These are phyloP conservation scores for Yamagishiella unicocca DNA, from an alignment of 139 green algal species.

Conservation along the genomic window DNA sequence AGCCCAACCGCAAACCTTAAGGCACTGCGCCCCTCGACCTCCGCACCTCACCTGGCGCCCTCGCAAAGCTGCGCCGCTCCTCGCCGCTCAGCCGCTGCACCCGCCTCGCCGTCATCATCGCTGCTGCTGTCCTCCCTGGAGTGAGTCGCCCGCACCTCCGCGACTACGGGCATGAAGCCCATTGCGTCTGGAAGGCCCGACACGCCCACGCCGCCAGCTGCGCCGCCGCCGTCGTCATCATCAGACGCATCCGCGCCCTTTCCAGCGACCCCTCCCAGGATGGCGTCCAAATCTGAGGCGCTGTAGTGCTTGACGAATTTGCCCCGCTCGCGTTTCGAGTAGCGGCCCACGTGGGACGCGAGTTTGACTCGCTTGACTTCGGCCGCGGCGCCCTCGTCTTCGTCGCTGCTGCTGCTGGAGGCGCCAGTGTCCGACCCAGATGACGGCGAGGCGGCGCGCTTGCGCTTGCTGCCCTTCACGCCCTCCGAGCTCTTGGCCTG, in stretches of 20 bases:
- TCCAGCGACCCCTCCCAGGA: constrained; percentile 68
- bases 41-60: neutral
- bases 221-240: neutral
- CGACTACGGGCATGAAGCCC: constrained; percentile 20
- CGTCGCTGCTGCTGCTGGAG: neutral
- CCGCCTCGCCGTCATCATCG: neutral
- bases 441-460: neutral
- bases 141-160: constrained; percentile 15
- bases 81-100: neutral
- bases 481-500: neutral
- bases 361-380: constrained; percentile 18
- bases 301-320: constrained; percentile 87
- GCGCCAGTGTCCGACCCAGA: neutral
- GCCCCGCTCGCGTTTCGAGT: constrained; percentile 71
- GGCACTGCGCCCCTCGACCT: no score
- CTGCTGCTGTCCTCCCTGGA: constrained; percentile 27
- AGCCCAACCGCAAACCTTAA: no score
- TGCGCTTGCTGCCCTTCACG: constrained; percentile 21
- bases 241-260: neutral
- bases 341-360: constrained; percentile 79
- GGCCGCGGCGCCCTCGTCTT: constrained; percentile 5
- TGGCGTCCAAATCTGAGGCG: constrained; percentile 81
- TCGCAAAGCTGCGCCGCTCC: neutral
- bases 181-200: neutral
- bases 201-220: neutral